These are phyloP conservation scores for Chiua virens DNA, from an alignment of 768 basidiomycete genomes.

Conservation along the genomic window DNA sequence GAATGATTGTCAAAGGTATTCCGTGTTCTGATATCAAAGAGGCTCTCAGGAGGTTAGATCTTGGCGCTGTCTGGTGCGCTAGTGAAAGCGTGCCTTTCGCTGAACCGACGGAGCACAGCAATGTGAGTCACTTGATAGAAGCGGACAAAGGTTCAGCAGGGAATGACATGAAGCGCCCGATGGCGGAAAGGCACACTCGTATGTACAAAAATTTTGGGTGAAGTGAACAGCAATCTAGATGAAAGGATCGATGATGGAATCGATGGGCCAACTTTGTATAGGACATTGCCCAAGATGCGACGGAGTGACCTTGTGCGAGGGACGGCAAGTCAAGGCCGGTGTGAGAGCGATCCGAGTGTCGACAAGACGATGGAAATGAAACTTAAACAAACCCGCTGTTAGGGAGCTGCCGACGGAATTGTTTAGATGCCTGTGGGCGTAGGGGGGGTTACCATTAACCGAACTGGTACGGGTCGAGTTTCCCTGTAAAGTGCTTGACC, in stretches of 20 bases:
- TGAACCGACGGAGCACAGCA: constrained; percentile 23
- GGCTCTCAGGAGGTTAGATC: constrained; percentile 2
- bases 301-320: constrained; percentile 1
- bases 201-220: too few species aligned
- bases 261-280: too few species aligned
- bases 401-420: constrained; percentile 21
- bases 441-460: too few species aligned
- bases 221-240: too few species aligned
- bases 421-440: constrained; percentile 10
- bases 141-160: neutral
- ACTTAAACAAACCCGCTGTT: constrained; percentile 30
- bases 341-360: constrained; percentile 24
- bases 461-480: constrained; percentile 2
- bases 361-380: constrained; percentile 31
- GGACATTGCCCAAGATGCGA: too few species aligned
- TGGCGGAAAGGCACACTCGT: too few species aligned
- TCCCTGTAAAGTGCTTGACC: constrained; percentile 25
- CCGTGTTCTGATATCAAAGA: neutral
- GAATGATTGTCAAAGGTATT: neutral
- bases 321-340: constrained; percentile 27
- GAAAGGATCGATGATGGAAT: neutral
- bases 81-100: constrained; percentile 10
- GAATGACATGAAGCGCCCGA: neutral
- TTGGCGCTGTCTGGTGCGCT: constrained; percentile 7
- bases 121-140: constrained; percentile 1